Conservation (phyloP, 768 basidiomycete genomes). For the Erythrobasidium yunnanense region DNA sequence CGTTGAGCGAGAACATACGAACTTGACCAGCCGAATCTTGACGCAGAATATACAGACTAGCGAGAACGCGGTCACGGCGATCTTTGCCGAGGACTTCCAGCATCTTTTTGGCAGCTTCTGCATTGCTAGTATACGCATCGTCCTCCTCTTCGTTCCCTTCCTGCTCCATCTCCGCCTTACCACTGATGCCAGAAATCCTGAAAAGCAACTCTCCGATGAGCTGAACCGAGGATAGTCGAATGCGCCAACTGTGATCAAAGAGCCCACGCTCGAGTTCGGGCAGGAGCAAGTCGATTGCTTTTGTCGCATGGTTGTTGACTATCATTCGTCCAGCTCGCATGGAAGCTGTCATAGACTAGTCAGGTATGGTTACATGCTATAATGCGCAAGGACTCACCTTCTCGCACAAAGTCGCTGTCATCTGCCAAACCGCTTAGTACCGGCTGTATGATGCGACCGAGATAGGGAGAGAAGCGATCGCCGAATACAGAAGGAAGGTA, state of each 20-base stretch:
- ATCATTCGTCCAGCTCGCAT: constrained; percentile 99
- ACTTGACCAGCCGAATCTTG: constrained; percentile 85
- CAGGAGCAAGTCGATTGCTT: constrained; percentile 81
- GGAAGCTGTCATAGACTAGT: constrained; percentile 50
- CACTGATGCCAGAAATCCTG: constrained; percentile 90
- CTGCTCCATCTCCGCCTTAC: constrained; percentile 74
- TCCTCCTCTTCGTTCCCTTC: constrained; percentile 45
- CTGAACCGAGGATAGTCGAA: constrained; percentile 76
- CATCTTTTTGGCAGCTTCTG: constrained; percentile 71
- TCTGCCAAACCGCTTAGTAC: constrained; percentile 86
- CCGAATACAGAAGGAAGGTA: constrained; percentile 94
- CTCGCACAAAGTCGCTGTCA: constrained; percentile 84
- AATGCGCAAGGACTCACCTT: constrained; percentile 41
- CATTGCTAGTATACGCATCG: constrained; percentile 46
- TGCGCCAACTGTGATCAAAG: constrained; percentile 90
- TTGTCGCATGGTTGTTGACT: constrained; percentile 80
- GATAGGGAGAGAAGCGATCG: constrained; percentile 85
- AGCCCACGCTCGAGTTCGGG: constrained; percentile 90
- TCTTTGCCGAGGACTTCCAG: constrained; percentile 78
- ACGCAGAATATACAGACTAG: constrained; percentile 79
- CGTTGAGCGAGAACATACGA: constrained; percentile 79
- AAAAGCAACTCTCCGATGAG: constrained; percentile 85
- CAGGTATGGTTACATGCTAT: background rate
- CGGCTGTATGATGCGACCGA: constrained; percentile 84
- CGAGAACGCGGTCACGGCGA: constrained; percentile 77